Percentiles rank a stretch among this genome's conserved stretches.
Evolutionary conservation across 2,329 filamentous ascomycete species (phyloP).

Genomic region (Macrophomina phaseolina): DNA sequence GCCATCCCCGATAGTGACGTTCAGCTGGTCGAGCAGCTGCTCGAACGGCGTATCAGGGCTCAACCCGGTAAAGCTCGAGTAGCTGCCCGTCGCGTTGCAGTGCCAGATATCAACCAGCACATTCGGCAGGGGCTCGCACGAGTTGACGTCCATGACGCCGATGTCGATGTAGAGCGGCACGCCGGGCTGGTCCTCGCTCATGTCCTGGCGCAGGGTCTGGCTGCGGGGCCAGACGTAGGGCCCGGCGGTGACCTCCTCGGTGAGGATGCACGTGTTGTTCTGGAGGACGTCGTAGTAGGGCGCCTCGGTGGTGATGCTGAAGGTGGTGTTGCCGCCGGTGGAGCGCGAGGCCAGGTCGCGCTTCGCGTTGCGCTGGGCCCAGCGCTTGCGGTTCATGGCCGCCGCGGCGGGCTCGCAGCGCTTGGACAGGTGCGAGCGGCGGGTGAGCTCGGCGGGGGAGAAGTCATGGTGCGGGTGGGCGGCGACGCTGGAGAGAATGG

Average conservation of each 20-base stretch:
- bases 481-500: slow-evolving; percentile 5
- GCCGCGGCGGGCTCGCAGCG: slow-evolving; percentile 21
- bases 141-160: slow-evolving; percentile 48
- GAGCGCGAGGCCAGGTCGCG: slow-evolving; percentile 19
- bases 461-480: slow-evolving; percentile 21
- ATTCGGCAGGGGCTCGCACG: slow-evolving; percentile 48
- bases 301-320: slow-evolving; percentile 24
- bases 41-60: slow-evolving; percentile 26
- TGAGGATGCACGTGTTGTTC: slow-evolving; percentile 34
- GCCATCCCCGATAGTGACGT: slow-evolving; percentile 35
- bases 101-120: slow-evolving; percentile 46
- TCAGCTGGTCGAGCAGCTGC: slow-evolving; percentile 38
- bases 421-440: slow-evolving; percentile 15
- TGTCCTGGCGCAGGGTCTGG: slow-evolving; percentile 39
- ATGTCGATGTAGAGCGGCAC: slow-evolving; percentile 50
- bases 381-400: slow-evolving; percentile 26
- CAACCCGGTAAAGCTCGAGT: slow-evolving; percentile 38
- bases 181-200: slow-evolving; percentile 44
- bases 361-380: slow-evolving; percentile 27
- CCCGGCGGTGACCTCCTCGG: slow-evolving; percentile 35
- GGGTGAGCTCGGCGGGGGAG: slow-evolving; percentile 8
- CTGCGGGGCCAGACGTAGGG: slow-evolving; percentile 36
- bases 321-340: slow-evolving; percentile 12
- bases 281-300: slow-evolving; percentile 29
- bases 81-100: slow-evolving; percentile 35